These are phyloP conservation scores for Bertia moriformis DNA, from an alignment of 2,329 filamentous ascomycete genomes.

Conservation along the genomic window DNA sequence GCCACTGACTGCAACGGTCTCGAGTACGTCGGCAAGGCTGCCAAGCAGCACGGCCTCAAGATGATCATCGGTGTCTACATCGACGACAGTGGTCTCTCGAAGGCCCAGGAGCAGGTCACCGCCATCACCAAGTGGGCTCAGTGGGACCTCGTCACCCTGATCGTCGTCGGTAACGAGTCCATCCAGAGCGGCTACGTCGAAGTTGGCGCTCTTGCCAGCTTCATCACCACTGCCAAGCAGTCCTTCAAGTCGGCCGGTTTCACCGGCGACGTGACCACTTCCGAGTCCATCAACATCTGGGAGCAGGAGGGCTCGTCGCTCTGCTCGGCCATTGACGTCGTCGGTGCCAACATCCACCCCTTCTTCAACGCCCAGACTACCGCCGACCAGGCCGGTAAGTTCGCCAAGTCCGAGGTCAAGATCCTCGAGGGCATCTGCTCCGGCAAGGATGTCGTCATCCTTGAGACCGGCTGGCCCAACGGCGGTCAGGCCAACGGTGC, in stretches of 20 bases:
- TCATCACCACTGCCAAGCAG: slow-evolving; percentile 54
- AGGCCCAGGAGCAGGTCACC: slow-evolving; percentile 58
- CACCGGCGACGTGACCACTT: slow-evolving; percentile 64
- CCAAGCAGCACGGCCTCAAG: slow-evolving; percentile 51
- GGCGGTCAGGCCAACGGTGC: slow-evolving; percentile 54
- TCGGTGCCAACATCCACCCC: slow-evolving; percentile 78
- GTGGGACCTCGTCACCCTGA: slow-evolving; percentile 63
- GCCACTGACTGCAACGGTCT: slow-evolving; percentile 81
- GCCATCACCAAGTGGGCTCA: slow-evolving; percentile 59
- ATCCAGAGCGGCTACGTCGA: slow-evolving; percentile 61
- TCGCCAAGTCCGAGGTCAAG: slow-evolving; percentile 60
- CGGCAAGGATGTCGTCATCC: slow-evolving; percentile 60
- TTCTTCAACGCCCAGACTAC: slow-evolving; percentile 70
- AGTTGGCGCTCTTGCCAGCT: slow-evolving; percentile 47
- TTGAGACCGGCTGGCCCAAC: slow-evolving; percentile 85
- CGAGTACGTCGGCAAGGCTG: slow-evolving; percentile 58
- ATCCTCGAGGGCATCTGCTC: slow-evolving; percentile 58
- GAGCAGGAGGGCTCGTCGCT: slow-evolving; percentile 44
- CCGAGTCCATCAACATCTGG: slow-evolving; percentile 73
- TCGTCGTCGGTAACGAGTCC: slow-evolving; percentile 85
- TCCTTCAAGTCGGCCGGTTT: slow-evolving; percentile 53
- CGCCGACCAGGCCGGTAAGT: slow-evolving; percentile 56
- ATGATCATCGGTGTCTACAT: slow-evolving; percentile 85
- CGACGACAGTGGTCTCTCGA: slow-evolving; percentile 41
- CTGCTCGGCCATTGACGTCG: slow-evolving; percentile 63